A percentile compares a stretch with the other conserved stretches of the same genome.
Evolutionary conservation across 345 rosid species (phyloP).

Genomic region (sweet orange (Citrus sinensis)): DVS_A1.0 CM039164.1:24358501-24359000

Average conservation of each 20-base stretch:
- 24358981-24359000: background rate
- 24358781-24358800: background rate
- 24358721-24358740: slow-evolving; percentile 47
- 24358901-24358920: background rate
- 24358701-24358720: slow-evolving; percentile 45
- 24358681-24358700: slow-evolving; percentile 55
- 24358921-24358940: background rate
- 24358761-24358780: background rate
- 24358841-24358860: background rate
- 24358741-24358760: slow-evolving; percentile 21
- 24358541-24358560: background rate
- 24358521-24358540: background rate
- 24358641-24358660: slow-evolving; percentile 81
- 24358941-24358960: background rate
- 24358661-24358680: slow-evolving; percentile 89
- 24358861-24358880: background rate
- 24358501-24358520: background rate
- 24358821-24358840: background rate
- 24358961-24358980: background rate
- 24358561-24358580: background rate
- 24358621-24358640: slow-evolving; percentile 15
- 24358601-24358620: background rate
- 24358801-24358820: background rate
- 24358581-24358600: background rate
- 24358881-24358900: background rate